Base-by-base conservation (phyloP, 352 stramenopile species). In the Pseudoperonospora humuli region DNA sequence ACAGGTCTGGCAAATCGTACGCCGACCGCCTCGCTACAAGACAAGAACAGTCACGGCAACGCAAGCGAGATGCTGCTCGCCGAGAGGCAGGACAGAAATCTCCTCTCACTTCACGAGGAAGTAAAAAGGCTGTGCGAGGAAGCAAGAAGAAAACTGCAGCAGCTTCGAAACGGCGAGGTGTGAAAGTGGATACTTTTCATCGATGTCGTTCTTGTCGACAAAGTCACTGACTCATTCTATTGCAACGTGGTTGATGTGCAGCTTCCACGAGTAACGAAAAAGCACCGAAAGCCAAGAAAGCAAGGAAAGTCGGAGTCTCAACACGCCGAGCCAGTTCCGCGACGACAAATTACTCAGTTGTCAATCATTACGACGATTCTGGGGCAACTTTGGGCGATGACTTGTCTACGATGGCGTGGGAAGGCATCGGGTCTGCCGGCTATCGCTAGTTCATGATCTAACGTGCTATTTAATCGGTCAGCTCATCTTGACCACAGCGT, bases 371-470 rank as follows among this genome's bases (percentile, higher is more conserved):
- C 35, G 63, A 80, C 25, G 59, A 84, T 39, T 70, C 54, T 14
- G 43, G 38, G 5, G 58, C 39, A 14, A 68, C 82, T 19, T 44
- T 84, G 45, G 72, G 69, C 20, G 67, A 79, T 19, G 67, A 71
- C 21, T 33, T 85, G 10, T 70, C 60, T 34, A 85, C 68, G 11
- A 79, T 87, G 75, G 61, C 72, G 20, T 87, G 75, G 75, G 75
- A 87, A 51, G 75, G 75, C 15, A 38, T 85, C 10, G 75, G 75
- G 21, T 84, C 70, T 13, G 72, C 75, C 0, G 70, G 67, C 3
- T 87, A 87, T 42, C 64, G 51, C 33, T 84, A 67, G 71, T 17
- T 25, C 21, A 57, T 49, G 52, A 48, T 55, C 33, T 52, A 47
- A 46, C 32, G 26, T 14, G n/a, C 21, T 59, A 59, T 48, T 58